A percentile compares a stretch with the other conserved stretches of the same genome.
These are phyloP conservation scores for Talaromyces rugulosus DNA, from an alignment of 2,329 filamentous ascomycete species.

Conservation along the genomic window DNA sequence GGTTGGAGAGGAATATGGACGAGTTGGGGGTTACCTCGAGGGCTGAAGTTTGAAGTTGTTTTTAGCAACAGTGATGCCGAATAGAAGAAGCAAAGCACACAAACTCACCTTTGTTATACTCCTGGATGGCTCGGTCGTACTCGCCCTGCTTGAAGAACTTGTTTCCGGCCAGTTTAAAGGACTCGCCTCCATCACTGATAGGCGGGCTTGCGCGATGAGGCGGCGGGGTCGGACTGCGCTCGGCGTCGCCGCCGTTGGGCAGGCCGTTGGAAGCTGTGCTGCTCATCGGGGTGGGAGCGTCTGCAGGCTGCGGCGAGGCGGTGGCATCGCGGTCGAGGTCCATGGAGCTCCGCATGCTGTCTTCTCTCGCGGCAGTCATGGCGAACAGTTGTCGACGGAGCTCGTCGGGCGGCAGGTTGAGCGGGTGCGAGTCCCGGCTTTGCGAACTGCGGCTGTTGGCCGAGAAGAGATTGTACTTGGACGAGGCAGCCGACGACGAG, in stretches of 20 bases:
- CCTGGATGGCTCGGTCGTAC: conserved; percentile 79
- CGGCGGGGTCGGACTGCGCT: conserved; percentile 43
- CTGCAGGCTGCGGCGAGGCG: conserved; percentile 50
- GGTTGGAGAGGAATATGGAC: conserved; percentile 87
- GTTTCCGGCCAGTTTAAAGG: conserved; percentile 89
- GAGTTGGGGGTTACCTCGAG: conserved; percentile 83
- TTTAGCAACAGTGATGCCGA: not conserved
- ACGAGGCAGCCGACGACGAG: conserved; percentile 25
- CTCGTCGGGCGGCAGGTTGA: conserved; percentile 88
- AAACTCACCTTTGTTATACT: conserved; percentile 85
- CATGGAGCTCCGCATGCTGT: conserved; percentile 59
- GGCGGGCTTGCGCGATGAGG: conserved; percentile 37
- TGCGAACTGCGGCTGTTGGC: conserved; percentile 33
- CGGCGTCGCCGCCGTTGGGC: conserved; percentile 26
- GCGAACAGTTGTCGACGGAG: conserved; percentile 65
- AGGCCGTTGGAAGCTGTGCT: conserved; percentile 25
- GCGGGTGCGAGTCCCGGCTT: conserved; percentile 73
- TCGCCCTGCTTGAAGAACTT: conserved; percentile 96
- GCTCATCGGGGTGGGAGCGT: conserved; percentile 26
- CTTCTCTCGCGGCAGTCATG: conserved; percentile 44
- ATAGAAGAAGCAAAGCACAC: not conserved
- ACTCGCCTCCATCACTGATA: conserved; percentile 78
- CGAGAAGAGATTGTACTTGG: conserved; percentile 26
- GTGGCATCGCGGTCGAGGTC: conserved; percentile 66
- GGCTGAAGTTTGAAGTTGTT: conserved; percentile 51